Conservation (phyloP, 2,329 filamentous ascomycete genomes). For the Calonectria montana region DNA sequence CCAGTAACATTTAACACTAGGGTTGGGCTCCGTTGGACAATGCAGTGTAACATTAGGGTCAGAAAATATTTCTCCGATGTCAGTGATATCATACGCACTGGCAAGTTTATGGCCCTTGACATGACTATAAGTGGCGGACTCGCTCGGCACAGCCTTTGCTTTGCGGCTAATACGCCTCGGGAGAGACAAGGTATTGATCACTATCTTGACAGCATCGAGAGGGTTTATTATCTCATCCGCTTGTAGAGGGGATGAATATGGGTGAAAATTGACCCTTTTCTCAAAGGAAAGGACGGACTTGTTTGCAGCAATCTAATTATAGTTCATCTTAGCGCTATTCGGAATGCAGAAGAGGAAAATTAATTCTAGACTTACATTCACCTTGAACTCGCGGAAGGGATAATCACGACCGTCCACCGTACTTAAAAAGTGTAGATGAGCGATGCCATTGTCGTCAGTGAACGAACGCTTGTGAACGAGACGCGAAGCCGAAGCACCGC, state of each 20-base stretch:
- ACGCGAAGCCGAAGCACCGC: background rate
- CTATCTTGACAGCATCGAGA: background rate
- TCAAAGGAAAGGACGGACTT: background rate
- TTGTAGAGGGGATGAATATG: background rate
- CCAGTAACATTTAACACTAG: background rate
- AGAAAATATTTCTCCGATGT: background rate
- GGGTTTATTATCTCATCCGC: background rate
- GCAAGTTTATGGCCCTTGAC: background rate
- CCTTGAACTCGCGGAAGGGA: background rate
- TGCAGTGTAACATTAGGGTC: background rate
- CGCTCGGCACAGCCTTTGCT: background rate
- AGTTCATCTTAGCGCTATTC: background rate
- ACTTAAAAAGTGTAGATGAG: background rate
- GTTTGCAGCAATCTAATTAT: background rate
- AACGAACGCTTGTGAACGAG: background rate
- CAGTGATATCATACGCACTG: background rate
- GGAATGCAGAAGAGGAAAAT: background rate
- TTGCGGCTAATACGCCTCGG: background rate
- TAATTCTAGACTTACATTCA: background rate
- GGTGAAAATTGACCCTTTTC: background rate
- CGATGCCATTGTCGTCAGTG: background rate
- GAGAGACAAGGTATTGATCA: background rate
- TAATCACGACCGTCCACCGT: background rate
- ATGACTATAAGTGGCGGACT: background rate
- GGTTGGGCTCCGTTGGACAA: background rate